Conservation (phyloP, 768 basidiomycete species). For the Omphalotus guepiniiformis region DNA sequence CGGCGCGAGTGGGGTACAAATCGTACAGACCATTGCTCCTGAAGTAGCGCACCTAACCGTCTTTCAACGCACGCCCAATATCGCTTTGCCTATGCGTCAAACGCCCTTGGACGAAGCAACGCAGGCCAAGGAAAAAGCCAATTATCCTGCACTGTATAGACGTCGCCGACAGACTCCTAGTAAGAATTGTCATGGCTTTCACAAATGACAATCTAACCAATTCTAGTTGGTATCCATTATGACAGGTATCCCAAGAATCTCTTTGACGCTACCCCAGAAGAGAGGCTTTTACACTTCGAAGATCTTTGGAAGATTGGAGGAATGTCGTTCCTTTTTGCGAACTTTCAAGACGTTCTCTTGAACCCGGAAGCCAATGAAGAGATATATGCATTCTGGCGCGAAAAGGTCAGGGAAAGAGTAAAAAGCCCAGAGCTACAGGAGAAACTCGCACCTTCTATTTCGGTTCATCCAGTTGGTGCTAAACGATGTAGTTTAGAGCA, state of each 20-base stretch:
- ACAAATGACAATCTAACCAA: neutral
- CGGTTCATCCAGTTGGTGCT: conserved; percentile 21
- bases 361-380: conserved; percentile 18
- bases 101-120: conserved; percentile 9
- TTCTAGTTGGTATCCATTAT: conserved; percentile 14
- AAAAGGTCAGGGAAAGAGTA: conserved; percentile 18
- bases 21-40: conserved; percentile 18
- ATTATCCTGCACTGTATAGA: conserved; percentile 17
- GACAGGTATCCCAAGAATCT: conserved; percentile 10
- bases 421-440: conserved; percentile 18
- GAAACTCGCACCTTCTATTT: conserved; percentile 19
- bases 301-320: conserved; percentile 21
- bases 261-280: conserved; percentile 18
- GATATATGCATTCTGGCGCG: conserved; percentile 23
- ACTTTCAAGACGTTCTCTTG: conserved; percentile 13
- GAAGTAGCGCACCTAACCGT: conserved; percentile 18
- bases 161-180: conserved; percentile 19
- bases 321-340: conserved; percentile 18
- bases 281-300: conserved; percentile 18
- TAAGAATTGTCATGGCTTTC: neutral
- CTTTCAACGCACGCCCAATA: conserved; percentile 24
- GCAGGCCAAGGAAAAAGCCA: conserved; percentile 15
- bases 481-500: conserved; percentile 22
- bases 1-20: conserved; percentile 10
- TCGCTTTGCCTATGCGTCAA: conserved; percentile 20